Percentiles rank a stretch among this genome's conserved stretches.
Conservation (phyloP, 208 protist species). For the Angomonas ambiguus region DNA sequence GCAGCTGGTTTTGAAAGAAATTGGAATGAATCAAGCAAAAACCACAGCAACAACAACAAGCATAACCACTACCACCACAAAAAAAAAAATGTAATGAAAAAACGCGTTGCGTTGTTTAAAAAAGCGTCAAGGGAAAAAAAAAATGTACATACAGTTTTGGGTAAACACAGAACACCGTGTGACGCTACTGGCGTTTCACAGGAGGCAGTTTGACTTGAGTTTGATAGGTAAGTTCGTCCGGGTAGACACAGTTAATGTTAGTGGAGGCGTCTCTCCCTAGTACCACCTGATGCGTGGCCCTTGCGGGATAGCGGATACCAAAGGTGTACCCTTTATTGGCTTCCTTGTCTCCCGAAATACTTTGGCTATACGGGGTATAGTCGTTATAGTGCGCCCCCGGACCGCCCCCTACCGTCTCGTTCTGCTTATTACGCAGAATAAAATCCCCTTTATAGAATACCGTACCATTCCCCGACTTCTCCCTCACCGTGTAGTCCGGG, state of each 20-base stretch:
- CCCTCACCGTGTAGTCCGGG: constrained; percentile 15
- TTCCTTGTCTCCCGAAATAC: constrained; percentile 39
- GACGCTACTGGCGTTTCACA: not conserved
- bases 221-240: constrained; percentile 66
- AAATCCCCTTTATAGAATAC: constrained; percentile 81
- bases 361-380: constrained; percentile 36
- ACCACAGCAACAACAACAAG: not conserved
- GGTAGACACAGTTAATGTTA: constrained; percentile 80
- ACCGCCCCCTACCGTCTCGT: constrained; percentile 17
- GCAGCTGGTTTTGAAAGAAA: constrained; percentile 5
- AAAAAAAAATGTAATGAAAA: constrained; percentile 10
- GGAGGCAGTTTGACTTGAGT: constrained; percentile 19
- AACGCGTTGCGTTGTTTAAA: not conserved
- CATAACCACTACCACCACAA: not conserved
- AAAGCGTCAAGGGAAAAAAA: not conserved
- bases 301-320: constrained; percentile 70
- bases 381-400: constrained; percentile 59
- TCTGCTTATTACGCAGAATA: constrained; percentile 25
- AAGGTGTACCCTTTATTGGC: constrained; percentile 61
- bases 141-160: constrained; percentile 2
- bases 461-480: constrained; percentile 17
- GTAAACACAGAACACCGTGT: not conserved
- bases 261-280: constrained; percentile 53
- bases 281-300: constrained; percentile 67
- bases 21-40: not conserved